Evolutionary conservation across 2,329 filamentous ascomycete genomes (phyloP).

Genomic region (Biscogniauxia marginata): DNA sequence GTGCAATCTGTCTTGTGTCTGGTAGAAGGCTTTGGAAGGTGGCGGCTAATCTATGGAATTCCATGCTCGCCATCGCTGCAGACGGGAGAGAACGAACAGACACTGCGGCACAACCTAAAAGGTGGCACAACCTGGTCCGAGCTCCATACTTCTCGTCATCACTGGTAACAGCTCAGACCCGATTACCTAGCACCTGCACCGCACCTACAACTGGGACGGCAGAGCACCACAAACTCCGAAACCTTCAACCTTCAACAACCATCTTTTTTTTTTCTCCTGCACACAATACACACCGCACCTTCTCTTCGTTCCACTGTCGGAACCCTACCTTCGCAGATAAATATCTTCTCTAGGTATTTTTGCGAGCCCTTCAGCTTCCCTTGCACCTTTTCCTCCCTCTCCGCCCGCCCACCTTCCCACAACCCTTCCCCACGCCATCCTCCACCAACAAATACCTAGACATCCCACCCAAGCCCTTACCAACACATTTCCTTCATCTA

Average conservation of each 20-base stretch:
- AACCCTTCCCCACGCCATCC: neutral
- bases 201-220: slow-evolving; percentile 12
- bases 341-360: slow-evolving; percentile 1
- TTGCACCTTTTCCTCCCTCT: neutral
- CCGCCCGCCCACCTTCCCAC: slow-evolving; percentile 5
- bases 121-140: slow-evolving; percentile 19
- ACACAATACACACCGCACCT: slow-evolving; percentile 5
- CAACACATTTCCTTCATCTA: slow-evolving; percentile 11
- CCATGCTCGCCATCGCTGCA: slow-evolving; percentile 1
- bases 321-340: slow-evolving; percentile 6
- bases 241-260: slow-evolving; percentile 12
- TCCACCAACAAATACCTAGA: slow-evolving; percentile 3
- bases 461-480: slow-evolving; percentile 4
- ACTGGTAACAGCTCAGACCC: slow-evolving; percentile 8
- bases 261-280: slow-evolving; percentile 4
- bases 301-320: slow-evolving; percentile 9
- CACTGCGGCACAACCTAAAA: too few relatives aligned
- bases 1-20: slow-evolving; percentile 5
- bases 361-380: slow-evolving; percentile 10
- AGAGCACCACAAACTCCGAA: slow-evolving; percentile 3
- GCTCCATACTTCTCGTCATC: slow-evolving; percentile 23
- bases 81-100: too few relatives aligned
- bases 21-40: slow-evolving; percentile 22
- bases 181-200: neutral
- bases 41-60: slow-evolving; percentile 11